phyloP scores from a whole-genome alignment of 768 basidiomycete species.

The Xanthoconium stramineum region DNA sequence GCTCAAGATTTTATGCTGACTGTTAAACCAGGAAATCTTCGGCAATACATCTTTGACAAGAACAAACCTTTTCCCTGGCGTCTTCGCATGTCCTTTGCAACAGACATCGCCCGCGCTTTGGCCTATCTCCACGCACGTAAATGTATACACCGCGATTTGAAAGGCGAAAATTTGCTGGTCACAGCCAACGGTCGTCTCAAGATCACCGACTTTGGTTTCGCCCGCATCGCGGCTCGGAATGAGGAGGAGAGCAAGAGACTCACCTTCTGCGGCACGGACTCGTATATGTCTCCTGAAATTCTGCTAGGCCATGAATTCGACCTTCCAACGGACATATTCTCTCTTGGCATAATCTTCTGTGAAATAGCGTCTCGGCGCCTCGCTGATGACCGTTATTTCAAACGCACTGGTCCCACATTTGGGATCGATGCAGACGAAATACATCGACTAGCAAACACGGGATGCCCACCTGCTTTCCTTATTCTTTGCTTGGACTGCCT shows the following conservation, averaged over 20 bases:
- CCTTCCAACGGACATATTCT: conserved; percentile 92
- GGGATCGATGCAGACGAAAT: conserved; percentile 77
- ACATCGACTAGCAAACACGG: conserved; percentile 57
- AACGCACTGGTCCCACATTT: conserved; percentile 77
- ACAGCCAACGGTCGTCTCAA: conserved; percentile 93
- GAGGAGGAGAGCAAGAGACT: conserved; percentile 85
- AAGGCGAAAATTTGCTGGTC: conserved; percentile 96
- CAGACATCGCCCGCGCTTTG: conserved; percentile 90
- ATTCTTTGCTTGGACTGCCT: conserved; percentile 78
- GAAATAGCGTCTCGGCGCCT: conserved; percentile 83
- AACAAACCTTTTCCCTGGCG: conserved; percentile 87
- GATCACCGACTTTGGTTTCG: conserved; percentile 98
- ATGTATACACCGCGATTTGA: conserved; percentile 87
- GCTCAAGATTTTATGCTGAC: conserved; percentile 1
- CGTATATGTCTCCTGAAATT: conserved; percentile 98
- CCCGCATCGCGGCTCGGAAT: conserved; percentile 88
- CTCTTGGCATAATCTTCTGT: conserved; percentile 88
- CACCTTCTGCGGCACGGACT: conserved; percentile 86
- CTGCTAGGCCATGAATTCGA: conserved; percentile 88
- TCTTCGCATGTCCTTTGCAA: conserved; percentile 90
- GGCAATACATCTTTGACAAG: conserved; percentile 87
- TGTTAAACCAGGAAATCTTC: conserved; percentile 56
- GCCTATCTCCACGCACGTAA: conserved; percentile 95
- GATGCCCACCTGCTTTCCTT: conserved; percentile 78
- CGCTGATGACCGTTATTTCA: conserved; percentile 79